phyloP scores from a whole-genome alignment of 768 basidiomycete species.

The Auricularia sp. region DNA sequence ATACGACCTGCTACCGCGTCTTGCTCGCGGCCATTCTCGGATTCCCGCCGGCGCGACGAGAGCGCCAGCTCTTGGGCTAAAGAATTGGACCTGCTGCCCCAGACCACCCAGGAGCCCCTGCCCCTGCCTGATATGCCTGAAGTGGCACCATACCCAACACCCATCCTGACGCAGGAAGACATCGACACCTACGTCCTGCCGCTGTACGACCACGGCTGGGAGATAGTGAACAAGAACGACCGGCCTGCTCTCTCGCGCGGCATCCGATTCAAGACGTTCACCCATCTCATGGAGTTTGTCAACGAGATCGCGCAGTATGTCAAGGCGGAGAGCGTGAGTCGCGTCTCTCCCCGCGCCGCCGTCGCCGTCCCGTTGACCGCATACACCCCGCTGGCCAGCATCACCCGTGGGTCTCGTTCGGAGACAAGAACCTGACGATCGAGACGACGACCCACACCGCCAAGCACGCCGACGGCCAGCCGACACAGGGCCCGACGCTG shows the following conservation, averaged over 20 bases:
- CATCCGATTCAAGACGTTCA: background rate
- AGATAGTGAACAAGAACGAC: background rate
- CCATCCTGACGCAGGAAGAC: background rate
- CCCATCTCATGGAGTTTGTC: background rate
- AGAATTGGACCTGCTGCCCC: background rate
- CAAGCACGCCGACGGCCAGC: background rate
- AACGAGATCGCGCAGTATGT: background rate
- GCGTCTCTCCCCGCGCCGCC: background rate
- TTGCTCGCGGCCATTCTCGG: no score
- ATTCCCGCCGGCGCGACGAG: no score
- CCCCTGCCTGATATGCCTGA: background rate
- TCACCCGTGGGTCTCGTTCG: background rate
- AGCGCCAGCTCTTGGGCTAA: background rate
- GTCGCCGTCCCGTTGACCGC: background rate
- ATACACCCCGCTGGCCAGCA: background rate
- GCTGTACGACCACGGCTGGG: background rate
- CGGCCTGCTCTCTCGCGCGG: background rate
- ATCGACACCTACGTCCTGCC: background rate
- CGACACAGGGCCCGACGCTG: background rate
- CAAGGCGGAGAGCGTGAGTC: background rate
- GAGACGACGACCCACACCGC: background rate
- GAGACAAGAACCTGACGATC: background rate
- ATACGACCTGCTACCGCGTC: no score
- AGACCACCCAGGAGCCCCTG: background rate
- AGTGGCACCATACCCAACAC: background rate